Evolutionary conservation across 2,329 filamentous ascomycete genomes (phyloP).

Genomic region (Paecilomyces fulvus): DNA sequence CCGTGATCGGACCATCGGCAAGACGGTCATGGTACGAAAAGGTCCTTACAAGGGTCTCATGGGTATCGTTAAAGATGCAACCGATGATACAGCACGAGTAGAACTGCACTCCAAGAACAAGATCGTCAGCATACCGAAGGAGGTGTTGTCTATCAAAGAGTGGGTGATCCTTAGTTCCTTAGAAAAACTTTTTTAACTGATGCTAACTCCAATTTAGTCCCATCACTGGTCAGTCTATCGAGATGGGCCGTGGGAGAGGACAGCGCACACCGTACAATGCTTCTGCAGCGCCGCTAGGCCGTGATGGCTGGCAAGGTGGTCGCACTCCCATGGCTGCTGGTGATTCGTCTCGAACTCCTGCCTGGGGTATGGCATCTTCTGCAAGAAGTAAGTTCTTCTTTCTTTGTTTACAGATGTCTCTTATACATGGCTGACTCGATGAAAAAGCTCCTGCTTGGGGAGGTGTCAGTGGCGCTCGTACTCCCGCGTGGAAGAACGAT

Average conservation of each 20-base stretch:
- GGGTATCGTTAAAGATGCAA: constrained; percentile 92
- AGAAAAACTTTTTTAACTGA: constrained; percentile 2
- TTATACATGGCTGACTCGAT: constrained; percentile 11
- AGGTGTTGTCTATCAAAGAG: constrained; percentile 78
- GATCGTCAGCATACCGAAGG: constrained; percentile 74
- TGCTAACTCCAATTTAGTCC: constrained; percentile 27
- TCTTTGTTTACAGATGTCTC: not conserved
- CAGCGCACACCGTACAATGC: constrained; percentile 41
- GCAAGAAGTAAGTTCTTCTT: constrained; percentile 49
- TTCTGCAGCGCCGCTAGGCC: constrained; percentile 35
- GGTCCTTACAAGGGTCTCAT: constrained; percentile 87
- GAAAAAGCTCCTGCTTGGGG: constrained; percentile 34
- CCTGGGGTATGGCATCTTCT: constrained; percentile 56
- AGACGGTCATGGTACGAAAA: constrained; percentile 80
- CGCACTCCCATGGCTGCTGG: constrained; percentile 58
- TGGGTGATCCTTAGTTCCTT: constrained; percentile 32
- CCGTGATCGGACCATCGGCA: constrained; percentile 76
- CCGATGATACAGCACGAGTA: constrained; percentile 74
- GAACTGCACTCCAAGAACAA: constrained; percentile 94
- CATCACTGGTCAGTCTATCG: constrained; percentile 67
- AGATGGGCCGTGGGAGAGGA: constrained; percentile 50
- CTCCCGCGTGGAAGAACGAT: constrained; percentile 50
- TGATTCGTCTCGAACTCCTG: constrained; percentile 62
- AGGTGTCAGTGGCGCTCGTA: constrained; percentile 38
- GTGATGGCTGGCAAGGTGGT: constrained; percentile 53